Percentiles rank a stretch among this genome's conserved stretches.
Evolutionary conservation across 768 basidiomycete species (phyloP).

Genomic region (Boletus barrowsii): DNA sequence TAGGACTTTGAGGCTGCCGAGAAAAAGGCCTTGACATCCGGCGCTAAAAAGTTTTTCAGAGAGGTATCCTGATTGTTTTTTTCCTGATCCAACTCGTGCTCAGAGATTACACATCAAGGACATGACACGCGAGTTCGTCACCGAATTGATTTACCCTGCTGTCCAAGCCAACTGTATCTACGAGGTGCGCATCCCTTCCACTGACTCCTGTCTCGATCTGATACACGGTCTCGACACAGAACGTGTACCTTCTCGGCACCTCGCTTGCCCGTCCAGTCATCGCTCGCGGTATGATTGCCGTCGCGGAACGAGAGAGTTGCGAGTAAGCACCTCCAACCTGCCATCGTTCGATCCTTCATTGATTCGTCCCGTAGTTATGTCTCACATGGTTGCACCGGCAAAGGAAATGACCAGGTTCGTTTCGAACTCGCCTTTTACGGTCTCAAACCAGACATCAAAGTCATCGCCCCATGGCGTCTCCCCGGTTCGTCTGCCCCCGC

Average conservation of each 20-base stretch:
- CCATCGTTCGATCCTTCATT: not conserved
- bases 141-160: conserved; percentile 95
- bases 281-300: conserved; percentile 96
- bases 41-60: conserved; percentile 95
- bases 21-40: conserved; percentile 83
- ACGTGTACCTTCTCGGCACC: conserved; percentile 95
- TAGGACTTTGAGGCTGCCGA: conserved; percentile 94
- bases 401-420: conserved; percentile 99
- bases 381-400: conserved; percentile 98
- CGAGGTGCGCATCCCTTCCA: conserved; percentile 53
- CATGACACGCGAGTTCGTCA: conserved; percentile 91
- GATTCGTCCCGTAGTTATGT: conserved; percentile 61
- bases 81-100: not conserved
- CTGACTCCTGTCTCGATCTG: not conserved
- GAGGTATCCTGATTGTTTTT: conserved; percentile 47
- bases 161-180: conserved; percentile 99
- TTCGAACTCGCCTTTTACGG: conserved; percentile 99
- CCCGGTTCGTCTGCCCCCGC: conserved; percentile 52
- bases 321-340: conserved; percentile 56
- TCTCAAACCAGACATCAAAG: conserved; percentile 97
- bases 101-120: conserved; percentile 52
- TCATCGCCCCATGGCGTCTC: conserved; percentile 96
- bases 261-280: conserved; percentile 98
- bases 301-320: conserved; percentile 90
- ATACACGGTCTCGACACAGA: conserved; percentile 40